Conservation (phyloP, 2,329 filamentous ascomycete genomes). For the Aspergillus melleus region DNA sequence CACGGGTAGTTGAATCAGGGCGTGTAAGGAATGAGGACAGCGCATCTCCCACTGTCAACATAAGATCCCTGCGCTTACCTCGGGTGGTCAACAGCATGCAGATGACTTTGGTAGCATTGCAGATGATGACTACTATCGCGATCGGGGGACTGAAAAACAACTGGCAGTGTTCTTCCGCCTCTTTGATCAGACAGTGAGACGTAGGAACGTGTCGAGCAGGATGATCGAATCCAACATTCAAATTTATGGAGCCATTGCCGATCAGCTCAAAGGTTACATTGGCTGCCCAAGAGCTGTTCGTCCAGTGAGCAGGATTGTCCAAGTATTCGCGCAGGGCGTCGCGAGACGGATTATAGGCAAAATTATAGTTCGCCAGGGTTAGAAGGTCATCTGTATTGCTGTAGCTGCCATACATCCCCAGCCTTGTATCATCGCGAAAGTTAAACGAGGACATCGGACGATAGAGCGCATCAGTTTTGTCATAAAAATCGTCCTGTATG, state of each 20-base stretch:
- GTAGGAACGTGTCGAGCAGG: not conserved
- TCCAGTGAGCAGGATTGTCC: not conserved
- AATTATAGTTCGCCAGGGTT: not conserved
- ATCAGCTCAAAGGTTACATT: conserved; percentile 4
- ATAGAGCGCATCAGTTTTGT: not conserved
- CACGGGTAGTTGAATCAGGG: conserved; percentile 15
- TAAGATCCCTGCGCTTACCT: not conserved
- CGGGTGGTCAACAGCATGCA: conserved; percentile 16
- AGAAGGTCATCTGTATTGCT: not conserved
- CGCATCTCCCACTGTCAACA: conserved; percentile 29
- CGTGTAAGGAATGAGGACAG: conserved; percentile 25
- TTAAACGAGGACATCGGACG: not conserved
- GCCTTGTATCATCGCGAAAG: not conserved
- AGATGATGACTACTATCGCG: conserved; percentile 8
- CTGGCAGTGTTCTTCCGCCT: conserved; percentile 9
- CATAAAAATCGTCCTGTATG: not conserved
- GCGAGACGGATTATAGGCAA: not conserved
- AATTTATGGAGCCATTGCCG: not conserved
- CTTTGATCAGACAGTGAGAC: not conserved
- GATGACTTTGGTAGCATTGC: conserved; percentile 12
- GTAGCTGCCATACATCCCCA: no score
- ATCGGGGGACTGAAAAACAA: conserved; percentile 14
- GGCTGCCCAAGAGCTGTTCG: conserved; percentile 1
- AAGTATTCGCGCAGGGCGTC: not conserved
- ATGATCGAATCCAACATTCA: not conserved